These are phyloP conservation scores for Paecilomyces formosus DNA, from an alignment of 2,329 filamentous ascomycete genomes.

Conservation along the genomic window DNA sequence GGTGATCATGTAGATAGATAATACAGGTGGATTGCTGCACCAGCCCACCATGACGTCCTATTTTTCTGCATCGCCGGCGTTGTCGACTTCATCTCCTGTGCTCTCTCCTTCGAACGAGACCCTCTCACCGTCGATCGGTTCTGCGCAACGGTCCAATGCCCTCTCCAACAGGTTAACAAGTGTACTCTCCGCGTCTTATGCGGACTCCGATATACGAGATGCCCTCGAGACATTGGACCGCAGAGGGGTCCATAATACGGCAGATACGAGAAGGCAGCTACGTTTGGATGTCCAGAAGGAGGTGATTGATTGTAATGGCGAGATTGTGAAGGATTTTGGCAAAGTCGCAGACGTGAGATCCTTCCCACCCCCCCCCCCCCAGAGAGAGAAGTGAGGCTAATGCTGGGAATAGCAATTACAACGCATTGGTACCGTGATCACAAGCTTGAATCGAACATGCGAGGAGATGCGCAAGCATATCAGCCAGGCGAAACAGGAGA, in stretches of 20 bases:
- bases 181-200: constrained; percentile 85
- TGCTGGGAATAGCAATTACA: constrained; percentile 62
- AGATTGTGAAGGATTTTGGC: constrained; percentile 82
- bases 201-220: constrained; percentile 85
- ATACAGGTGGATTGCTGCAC: background rate
- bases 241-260: constrained; percentile 62
- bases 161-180: constrained; percentile 74
- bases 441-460: constrained; percentile 71
- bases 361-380: background rate
- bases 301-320: constrained; percentile 85
- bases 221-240: constrained; percentile 71
- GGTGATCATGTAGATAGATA: background rate
- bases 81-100: constrained; percentile 6
- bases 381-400: constrained; percentile 15
- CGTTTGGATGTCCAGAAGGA: constrained; percentile 82
- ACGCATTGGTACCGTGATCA: constrained; percentile 72
- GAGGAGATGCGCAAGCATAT: constrained; percentile 74
- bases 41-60: constrained; percentile 26
- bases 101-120: constrained; percentile 19
- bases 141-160: constrained; percentile 47
- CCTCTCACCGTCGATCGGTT: constrained; percentile 17
- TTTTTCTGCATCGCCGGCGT: constrained; percentile 13
- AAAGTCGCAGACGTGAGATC: constrained; percentile 70
- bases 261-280: constrained; percentile 70
- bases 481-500: constrained; percentile 65